Percentiles rank a stretch among this genome's conserved stretches.
phyloP scores from a whole-genome alignment of 106 monocot species.

The Cymbidium sinense region DNA sequence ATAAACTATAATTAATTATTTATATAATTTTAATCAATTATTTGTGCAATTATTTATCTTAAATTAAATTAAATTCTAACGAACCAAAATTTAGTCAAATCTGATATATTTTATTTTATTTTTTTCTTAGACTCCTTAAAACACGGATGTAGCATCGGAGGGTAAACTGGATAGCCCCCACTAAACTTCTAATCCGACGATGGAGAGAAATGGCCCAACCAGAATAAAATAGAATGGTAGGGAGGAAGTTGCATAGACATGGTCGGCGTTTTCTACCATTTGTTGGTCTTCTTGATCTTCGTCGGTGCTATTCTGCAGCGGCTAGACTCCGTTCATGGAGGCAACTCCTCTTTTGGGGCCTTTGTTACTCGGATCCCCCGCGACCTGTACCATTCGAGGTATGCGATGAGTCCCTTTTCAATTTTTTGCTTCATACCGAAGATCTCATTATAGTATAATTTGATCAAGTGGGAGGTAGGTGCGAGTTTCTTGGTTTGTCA shows the following conservation, averaged over 20 bases:
- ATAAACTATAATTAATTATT: too few relatives aligned
- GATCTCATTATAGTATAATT: not conserved
- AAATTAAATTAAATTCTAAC: too few relatives aligned
- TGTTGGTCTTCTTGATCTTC: constrained; percentile 15
- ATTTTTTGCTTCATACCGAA: not conserved
- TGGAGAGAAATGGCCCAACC: too few relatives aligned
- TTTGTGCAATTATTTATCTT: too few relatives aligned
- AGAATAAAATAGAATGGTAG: too few relatives aligned
- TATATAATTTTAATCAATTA: too few relatives aligned
- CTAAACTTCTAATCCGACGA: too few relatives aligned
- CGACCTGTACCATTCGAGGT: constrained; percentile 92
- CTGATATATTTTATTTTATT: too few relatives aligned
- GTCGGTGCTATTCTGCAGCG: constrained; percentile 13
- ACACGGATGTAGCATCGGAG: too few relatives aligned
- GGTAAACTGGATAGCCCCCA: too few relatives aligned
- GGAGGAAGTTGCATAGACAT: not conserved
- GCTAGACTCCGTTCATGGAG: constrained; percentile 15
- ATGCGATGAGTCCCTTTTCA: not conserved
- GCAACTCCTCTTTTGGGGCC: constrained; percentile 26
- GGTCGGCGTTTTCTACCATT: not conserved
- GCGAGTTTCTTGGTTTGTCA: not conserved
- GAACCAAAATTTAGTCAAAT: too few relatives aligned
- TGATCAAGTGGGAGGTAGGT: not conserved
- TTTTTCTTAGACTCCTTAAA: too few relatives aligned
- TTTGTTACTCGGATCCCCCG: constrained; percentile 44